Percentiles rank a stretch among this genome's conserved stretches.
phyloP scores from a whole-genome alignment of 805 yeast genomes.

The Priceomyces carsonii region DNA sequence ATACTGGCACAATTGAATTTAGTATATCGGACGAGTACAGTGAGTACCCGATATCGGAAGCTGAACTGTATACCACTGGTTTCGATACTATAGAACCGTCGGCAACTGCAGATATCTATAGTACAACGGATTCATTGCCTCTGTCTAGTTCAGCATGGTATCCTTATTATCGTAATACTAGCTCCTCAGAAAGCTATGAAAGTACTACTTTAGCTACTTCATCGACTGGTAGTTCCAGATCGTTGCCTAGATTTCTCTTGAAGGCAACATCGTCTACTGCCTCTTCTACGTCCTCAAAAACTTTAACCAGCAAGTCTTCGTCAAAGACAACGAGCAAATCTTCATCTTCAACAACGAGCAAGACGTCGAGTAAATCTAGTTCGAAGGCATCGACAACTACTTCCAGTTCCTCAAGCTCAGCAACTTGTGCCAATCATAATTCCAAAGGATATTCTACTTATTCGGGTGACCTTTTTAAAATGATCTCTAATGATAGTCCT shows the following conservation, averaged over 20 bases:
- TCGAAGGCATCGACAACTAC: slow-evolving; percentile 5
- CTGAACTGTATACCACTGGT: too few relatives aligned
- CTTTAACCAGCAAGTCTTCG: slow-evolving; percentile 6
- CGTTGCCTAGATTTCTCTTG: slow-evolving; percentile 1
- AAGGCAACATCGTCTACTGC: slow-evolving; percentile 2
- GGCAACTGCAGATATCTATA: too few relatives aligned
- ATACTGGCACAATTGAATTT: too few relatives aligned
- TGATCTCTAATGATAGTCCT: slow-evolving; percentile 37
- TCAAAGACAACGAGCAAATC: slow-evolving; percentile 7
- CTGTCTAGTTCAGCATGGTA: too few relatives aligned
- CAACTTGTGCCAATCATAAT: slow-evolving; percentile 1
- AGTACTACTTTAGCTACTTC: not conserved
- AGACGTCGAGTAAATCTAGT: slow-evolving; percentile 6
- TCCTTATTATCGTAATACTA: too few relatives aligned
- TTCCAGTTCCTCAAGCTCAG: not conserved
- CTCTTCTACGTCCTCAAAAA: slow-evolving; percentile 5
- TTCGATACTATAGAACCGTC: too few relatives aligned
- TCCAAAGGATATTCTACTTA: slow-evolving; percentile 9
- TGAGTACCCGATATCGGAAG: too few relatives aligned
- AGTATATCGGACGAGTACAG: too few relatives aligned
- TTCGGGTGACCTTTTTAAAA: slow-evolving; percentile 47
- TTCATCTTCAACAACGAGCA: slow-evolving; percentile 8
- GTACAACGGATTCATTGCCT: too few relatives aligned
- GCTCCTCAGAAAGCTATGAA: too few relatives aligned
- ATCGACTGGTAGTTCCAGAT: slow-evolving; percentile 1